Base-by-base conservation (phyloP, 345 rosid genomes). In the Salix suchowensis region DNA sequence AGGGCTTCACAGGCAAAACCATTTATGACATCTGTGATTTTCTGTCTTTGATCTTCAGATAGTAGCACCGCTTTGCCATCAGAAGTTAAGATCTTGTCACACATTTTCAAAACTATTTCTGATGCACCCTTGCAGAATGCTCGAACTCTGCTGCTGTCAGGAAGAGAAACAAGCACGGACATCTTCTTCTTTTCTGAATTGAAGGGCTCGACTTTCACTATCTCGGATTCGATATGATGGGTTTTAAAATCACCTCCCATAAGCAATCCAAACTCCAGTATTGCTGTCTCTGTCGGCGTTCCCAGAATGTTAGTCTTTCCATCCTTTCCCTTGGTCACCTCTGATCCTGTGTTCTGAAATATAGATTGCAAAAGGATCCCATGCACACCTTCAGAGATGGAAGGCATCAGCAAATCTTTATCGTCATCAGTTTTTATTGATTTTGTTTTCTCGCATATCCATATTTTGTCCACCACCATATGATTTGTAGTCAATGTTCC, bases 401-500 rank as follows among this genome's bases (percentile, higher is more conserved):
- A 82, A 55, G 86, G 77, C 80, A 68, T 80, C 48, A 86, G 74
- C 55, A 72, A 42, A n/a, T 79, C 77, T 40, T 68, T 65, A 28
- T 24, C 77, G 13, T 81, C 85, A 9, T 67, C 71, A 4, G 75
- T 71, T 62, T 65, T 28, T n/a, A 74, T 42, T 3, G 52, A 24
- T 65, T 74, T 81, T 16, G 74, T 77, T 72, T 83, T 77, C 44
- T 83, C 88, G 71, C 90, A 84, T 48, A 91, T 84, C 96, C 98
- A 94, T 77, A 90, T 84, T 75, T 91, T 92, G 69, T 83, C 81
- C 55, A 93, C 97, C 42, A 89, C 91, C 98, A 95, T 95, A 86
- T 90, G 97, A 81, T 95, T 95, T 44, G 98, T 95, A 24, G 98
- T 95, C 77, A 95, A 86, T 24, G 98, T 95, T 69, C 98, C 98